Evolutionary conservation across 495 filamentous ascomycete species (phyloP).

Genomic region (Penicillium tannophilum): DNA sequence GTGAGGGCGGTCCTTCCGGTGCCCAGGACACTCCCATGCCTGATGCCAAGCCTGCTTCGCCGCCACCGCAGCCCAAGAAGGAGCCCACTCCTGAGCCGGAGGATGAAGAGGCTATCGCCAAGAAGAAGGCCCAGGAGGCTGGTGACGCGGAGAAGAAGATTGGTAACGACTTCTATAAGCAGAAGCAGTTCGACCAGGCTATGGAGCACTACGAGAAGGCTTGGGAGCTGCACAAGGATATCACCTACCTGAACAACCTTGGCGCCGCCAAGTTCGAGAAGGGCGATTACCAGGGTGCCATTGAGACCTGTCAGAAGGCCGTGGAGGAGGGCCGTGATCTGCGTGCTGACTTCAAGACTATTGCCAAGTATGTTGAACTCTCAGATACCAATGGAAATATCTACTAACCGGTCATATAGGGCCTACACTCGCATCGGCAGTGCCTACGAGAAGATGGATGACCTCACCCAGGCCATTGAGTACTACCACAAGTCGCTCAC

Average conservation of each 20-base stretch:
- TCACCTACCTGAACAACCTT: conserved; percentile 95
- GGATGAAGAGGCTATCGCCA: conserved; percentile 79
- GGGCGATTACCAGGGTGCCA: conserved; percentile 83
- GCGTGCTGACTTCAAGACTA: conserved; percentile 92
- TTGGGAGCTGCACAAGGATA: conserved; percentile 93
- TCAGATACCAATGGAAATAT: not conserved
- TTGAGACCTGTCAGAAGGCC: conserved; percentile 84
- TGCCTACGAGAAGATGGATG: conserved; percentile 84
- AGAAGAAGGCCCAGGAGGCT: conserved; percentile 87
- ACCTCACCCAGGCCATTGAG: conserved; percentile 79
- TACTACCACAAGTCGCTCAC: conserved; percentile 92
- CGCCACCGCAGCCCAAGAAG: conserved; percentile 52
- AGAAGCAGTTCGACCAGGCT: conserved; percentile 90
- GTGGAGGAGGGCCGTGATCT: conserved; percentile 84
- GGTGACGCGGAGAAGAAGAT: conserved; percentile 94
- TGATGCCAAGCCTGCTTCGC: conserved; percentile 58
- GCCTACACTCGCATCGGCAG: conserved; percentile 88
- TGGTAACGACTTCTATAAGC: conserved; percentile 96
- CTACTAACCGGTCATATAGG: conserved; percentile 31
- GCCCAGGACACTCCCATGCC: conserved; percentile 77
- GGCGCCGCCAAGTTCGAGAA: conserved; percentile 95
- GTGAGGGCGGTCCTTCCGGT: conserved; percentile 52
- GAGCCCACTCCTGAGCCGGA: conserved; percentile 63
- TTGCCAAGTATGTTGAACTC: conserved; percentile 71
- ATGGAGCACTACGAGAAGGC: conserved; percentile 95